Evolutionary conservation across 2,329 filamentous ascomycete species (phyloP).

Genomic region (Verticillium nubilum): DNA sequence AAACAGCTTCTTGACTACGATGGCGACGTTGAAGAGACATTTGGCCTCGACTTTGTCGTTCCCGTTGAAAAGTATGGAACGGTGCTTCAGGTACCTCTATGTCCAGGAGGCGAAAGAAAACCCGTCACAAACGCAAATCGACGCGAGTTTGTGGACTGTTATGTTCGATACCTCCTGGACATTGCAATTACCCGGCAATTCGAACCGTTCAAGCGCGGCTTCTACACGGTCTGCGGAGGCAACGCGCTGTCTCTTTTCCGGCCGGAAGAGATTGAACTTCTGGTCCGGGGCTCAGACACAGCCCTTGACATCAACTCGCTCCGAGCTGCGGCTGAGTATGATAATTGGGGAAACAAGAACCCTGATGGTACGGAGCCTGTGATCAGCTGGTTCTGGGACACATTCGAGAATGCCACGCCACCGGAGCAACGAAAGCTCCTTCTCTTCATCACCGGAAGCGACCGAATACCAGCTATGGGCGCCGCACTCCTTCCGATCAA

Average conservation of each 20-base stretch:
- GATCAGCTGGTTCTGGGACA: slow-evolving; percentile 84
- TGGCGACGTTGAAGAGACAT: slow-evolving; percentile 74
- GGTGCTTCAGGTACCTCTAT: slow-evolving; percentile 61
- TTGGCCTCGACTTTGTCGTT: slow-evolving; percentile 76
- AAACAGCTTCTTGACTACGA: slow-evolving; percentile 75
- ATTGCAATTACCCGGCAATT: slow-evolving; percentile 75
- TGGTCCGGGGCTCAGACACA: slow-evolving; percentile 82
- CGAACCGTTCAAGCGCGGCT: slow-evolving; percentile 89
- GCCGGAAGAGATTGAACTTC: slow-evolving; percentile 85
- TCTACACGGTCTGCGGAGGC: slow-evolving; percentile 86
- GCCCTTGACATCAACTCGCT: slow-evolving; percentile 72
- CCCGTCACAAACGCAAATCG: slow-evolving; percentile 81
- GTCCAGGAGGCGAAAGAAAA: slow-evolving; percentile 64
- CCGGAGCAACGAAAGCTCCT: slow-evolving; percentile 72
- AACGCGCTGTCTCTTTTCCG: slow-evolving; percentile 84
- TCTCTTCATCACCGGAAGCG: slow-evolving; percentile 84
- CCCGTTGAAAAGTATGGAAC: slow-evolving; percentile 74
- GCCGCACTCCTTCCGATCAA: slow-evolving; percentile 74
- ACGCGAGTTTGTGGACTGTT: slow-evolving; percentile 80
- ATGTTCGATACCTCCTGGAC: slow-evolving; percentile 76
- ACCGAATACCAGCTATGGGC: slow-evolving; percentile 84
- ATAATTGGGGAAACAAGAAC: slow-evolving; percentile 64
- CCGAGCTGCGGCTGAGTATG: slow-evolving; percentile 71
- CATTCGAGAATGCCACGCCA: slow-evolving; percentile 61
- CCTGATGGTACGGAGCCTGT: slow-evolving; percentile 58